A percentile compares a stretch with the other conserved stretches of the same genome.
Evolutionary conservation across 2,329 filamentous ascomycete species (phyloP).

Genomic region (Salinomyces thailandicus): DNA sequence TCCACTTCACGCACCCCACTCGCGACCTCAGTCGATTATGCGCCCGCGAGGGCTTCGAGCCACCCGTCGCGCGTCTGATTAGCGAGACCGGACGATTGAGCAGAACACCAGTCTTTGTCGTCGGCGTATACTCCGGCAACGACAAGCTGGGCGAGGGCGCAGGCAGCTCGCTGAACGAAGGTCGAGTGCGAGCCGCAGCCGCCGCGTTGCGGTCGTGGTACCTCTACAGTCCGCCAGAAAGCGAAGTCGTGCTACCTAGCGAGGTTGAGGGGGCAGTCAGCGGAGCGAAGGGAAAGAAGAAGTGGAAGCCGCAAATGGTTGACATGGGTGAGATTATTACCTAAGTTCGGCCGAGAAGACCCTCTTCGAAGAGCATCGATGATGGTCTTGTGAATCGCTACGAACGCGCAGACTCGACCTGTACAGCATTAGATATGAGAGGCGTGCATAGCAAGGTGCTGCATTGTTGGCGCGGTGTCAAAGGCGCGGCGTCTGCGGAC

Average conservation of each 20-base stretch:
- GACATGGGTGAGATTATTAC: slow-evolving; percentile 48
- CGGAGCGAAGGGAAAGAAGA: slow-evolving; percentile 20
- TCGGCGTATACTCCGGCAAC: slow-evolving; percentile 82
- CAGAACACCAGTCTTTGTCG: slow-evolving; percentile 80
- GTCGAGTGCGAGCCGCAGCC: slow-evolving; percentile 68
- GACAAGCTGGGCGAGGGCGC: slow-evolving; percentile 91
- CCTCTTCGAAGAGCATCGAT: neutral
- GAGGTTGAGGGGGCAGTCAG: slow-evolving; percentile 28
- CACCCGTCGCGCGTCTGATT: slow-evolving; percentile 74
- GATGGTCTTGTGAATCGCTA: slow-evolving; percentile 3
- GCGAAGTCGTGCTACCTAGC: slow-evolving; percentile 42
- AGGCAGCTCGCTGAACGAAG: slow-evolving; percentile 66
- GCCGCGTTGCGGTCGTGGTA: slow-evolving; percentile 91
- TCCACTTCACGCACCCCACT: slow-evolving; percentile 74
- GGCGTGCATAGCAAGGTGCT: slow-evolving; percentile 7
- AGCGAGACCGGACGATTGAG: slow-evolving; percentile 82
- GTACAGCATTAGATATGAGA: slow-evolving; percentile 1
- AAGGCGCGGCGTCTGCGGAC: neutral
- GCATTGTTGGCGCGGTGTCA: slow-evolving; percentile 1
- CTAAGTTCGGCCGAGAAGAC: too few species aligned
- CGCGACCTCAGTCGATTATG: slow-evolving; percentile 76
- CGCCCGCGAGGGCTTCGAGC: slow-evolving; percentile 77
- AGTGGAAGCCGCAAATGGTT: slow-evolving; percentile 46
- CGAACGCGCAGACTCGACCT: neutral
- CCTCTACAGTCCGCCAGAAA: slow-evolving; percentile 66